Conservation (phyloP, 306 rosid genomes). For the Trifolium dubium region DNA sequence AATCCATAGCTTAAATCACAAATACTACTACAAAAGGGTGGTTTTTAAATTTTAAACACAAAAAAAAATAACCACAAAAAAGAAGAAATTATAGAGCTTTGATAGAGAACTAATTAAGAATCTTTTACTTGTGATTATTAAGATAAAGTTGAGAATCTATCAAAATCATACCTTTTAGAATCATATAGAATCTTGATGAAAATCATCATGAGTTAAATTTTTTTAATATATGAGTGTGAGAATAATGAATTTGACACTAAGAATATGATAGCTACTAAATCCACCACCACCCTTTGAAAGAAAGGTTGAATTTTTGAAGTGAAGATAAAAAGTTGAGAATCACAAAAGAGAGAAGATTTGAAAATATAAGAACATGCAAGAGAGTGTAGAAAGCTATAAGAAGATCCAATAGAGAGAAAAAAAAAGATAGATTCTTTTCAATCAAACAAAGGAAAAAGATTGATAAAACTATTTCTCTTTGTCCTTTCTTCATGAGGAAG, state of each 20-base stretch:
- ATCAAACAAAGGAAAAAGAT: conserved; percentile 43
- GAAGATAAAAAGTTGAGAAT: conserved; percentile 28
- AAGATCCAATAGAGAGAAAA: conserved; percentile 42
- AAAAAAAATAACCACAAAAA: conserved; percentile 8
- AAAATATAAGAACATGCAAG: conserved; percentile 30
- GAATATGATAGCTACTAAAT: conserved; percentile 14
- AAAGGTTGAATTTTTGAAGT: conserved; percentile 15
- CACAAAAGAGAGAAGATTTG: conserved; percentile 23
- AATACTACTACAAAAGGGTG: conserved; percentile 20
- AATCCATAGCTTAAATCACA: conserved; percentile 54
- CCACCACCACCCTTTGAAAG: not conserved
- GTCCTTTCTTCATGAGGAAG: conserved; percentile 70
- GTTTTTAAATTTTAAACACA: conserved; percentile 23
- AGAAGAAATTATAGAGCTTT: conserved; percentile 32
- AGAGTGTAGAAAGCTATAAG: conserved; percentile 43
- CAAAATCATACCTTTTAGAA: conserved; percentile 74
- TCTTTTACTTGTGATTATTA: conserved; percentile 65
- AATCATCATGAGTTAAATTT: conserved; percentile 38
- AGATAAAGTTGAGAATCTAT: conserved; percentile 64
- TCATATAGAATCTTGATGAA: conserved; percentile 70
- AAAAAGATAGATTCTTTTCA: conserved; percentile 42
- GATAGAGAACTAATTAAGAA: conserved; percentile 52
- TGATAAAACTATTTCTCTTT: conserved; percentile 47
- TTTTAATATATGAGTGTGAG: conserved; percentile 26
- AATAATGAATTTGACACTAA: conserved; percentile 35